phyloP scores from a whole-genome alignment of 176 grass and related monocot species.

The Miscanthus lutarioriparius region DNA sequence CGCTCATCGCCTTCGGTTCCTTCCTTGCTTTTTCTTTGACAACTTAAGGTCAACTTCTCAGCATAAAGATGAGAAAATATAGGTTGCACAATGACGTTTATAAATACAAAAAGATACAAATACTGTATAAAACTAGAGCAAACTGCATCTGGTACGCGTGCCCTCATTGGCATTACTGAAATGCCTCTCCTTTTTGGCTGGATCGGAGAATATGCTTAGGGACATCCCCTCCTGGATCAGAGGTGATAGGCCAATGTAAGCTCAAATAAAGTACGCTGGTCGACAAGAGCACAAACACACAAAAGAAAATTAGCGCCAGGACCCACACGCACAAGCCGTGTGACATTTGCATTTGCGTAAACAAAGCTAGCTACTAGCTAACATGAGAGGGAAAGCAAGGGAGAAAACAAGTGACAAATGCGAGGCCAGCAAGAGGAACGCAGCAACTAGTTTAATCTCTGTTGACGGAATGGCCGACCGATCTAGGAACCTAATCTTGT shows the following conservation, averaged over 20 bases:
- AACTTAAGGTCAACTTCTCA: neutral
- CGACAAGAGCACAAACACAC: neutral
- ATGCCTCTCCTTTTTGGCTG: neutral
- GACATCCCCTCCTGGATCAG: slow-evolving; percentile 17
- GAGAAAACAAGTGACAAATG: neutral
- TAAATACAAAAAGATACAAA: neutral
- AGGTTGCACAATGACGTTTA: neutral
- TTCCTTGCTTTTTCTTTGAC: neutral
- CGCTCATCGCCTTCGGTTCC: neutral
- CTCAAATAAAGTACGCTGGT: neutral
- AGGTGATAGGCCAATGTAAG: neutral
- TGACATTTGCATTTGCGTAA: slow-evolving; percentile 32
- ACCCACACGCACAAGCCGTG: slow-evolving; percentile 28
- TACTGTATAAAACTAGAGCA: neutral
- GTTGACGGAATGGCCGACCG: neutral
- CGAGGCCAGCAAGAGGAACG: slow-evolving; percentile 6
- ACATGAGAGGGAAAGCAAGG: no score
- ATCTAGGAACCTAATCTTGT: slow-evolving; percentile 25
- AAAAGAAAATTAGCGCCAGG: neutral
- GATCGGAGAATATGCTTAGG: slow-evolving; percentile 50
- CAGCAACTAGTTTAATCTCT: neutral
- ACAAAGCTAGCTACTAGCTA: neutral
- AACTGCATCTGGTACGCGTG: neutral
- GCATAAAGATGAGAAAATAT: neutral
- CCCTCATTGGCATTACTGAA: slow-evolving; percentile 11